Conservation (phyloP, 345 rosid genomes). For the Adansonia digitata region DNA sequence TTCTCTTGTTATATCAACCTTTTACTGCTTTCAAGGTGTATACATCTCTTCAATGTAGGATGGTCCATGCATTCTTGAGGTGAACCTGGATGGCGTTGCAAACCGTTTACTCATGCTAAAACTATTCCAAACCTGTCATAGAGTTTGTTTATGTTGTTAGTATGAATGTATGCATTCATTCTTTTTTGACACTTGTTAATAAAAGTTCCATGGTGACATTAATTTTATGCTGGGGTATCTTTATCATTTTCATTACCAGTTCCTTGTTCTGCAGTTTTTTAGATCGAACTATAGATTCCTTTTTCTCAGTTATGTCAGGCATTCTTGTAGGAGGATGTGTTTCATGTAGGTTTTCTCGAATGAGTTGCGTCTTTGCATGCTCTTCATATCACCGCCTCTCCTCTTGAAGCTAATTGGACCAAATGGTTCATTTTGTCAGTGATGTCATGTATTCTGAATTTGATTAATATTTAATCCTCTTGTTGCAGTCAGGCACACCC, state of each 20-base stretch:
- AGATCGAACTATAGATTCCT: background rate
- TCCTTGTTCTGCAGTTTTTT: background rate
- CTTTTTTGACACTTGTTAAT: background rate
- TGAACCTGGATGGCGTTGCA: background rate
- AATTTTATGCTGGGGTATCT: background rate
- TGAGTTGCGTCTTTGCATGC: constrained; percentile 7
- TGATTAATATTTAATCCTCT: constrained; percentile 18
- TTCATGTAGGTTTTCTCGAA: background rate
- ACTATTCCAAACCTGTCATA: background rate
- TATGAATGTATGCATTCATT: background rate
- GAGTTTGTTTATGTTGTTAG: background rate
- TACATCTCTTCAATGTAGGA: background rate
- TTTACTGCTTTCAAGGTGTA: background rate
- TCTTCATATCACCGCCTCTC: constrained; percentile 8
- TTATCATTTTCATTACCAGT: background rate
- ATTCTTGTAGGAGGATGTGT: background rate
- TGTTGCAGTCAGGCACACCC: constrained; percentile 55
- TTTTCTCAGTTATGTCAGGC: background rate
- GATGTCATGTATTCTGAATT: constrained; percentile 12
- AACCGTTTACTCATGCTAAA: background rate
- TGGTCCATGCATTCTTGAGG: background rate
- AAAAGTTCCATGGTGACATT: background rate
- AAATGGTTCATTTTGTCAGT: background rate
- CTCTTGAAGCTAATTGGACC: constrained; percentile 18
- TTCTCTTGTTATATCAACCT: background rate